Evolutionary conservation across 805 yeast species (phyloP).

Genomic region (Pichia insulana): DNA sequence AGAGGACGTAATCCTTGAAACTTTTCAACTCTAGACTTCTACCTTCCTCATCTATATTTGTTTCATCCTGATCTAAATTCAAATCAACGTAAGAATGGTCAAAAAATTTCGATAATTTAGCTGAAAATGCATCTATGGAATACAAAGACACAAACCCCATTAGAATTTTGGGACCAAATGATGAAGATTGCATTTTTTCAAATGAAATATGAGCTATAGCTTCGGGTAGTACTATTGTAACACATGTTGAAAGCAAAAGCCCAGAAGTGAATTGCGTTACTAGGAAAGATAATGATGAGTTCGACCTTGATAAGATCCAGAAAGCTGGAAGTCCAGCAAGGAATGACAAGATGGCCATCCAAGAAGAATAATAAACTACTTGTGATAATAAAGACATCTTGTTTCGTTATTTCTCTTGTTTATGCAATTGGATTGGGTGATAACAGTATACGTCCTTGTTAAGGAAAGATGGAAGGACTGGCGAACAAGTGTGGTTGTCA

Average conservation of each 20-base stretch:
- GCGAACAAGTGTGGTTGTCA: no score
- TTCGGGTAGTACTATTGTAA: conserved; percentile 11
- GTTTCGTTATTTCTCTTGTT: no score
- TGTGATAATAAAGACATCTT: background rate
- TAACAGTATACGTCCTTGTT: no score
- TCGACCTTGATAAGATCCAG: conserved; percentile 4
- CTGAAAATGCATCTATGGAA: conserved; percentile 6
- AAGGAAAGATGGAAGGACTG: no score
- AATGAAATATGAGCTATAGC: conserved; percentile 5
- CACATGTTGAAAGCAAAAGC: conserved; percentile 9
- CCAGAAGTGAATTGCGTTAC: conserved; percentile 10
- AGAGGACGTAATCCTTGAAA: conserved; percentile 4
- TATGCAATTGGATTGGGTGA: no score
- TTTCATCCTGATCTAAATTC: background rate
- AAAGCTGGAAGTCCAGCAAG: conserved; percentile 10
- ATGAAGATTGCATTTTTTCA: background rate
- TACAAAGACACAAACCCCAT: conserved; percentile 10
- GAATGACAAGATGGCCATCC: conserved; percentile 2
- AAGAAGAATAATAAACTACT: conserved; percentile 1
- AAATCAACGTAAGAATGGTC: background rate
- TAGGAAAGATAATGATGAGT: background rate
- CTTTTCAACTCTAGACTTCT: background rate
- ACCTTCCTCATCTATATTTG: background rate
- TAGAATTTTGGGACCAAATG: conserved; percentile 7
- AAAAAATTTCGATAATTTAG: background rate